Conservation (phyloP, 257 asterid species). For the Mentha longifolia region DNA sequence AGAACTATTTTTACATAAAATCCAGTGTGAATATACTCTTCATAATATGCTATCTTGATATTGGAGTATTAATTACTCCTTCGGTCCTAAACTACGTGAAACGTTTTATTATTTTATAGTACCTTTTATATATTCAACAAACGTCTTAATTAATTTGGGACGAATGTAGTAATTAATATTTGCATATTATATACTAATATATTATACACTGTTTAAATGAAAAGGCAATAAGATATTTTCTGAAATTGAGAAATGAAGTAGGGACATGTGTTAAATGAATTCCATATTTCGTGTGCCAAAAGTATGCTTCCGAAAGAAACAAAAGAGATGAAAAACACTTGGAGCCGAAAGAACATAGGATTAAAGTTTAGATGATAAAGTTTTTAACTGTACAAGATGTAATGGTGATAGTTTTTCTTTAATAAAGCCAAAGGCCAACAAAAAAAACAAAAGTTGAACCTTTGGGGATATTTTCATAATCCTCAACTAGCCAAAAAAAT, state of each 20-base stretch:
- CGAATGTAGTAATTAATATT: too few relatives aligned
- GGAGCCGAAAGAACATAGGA: neutral
- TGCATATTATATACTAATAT: too few relatives aligned
- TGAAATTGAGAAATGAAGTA: neutral
- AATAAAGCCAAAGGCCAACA: neutral
- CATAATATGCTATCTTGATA: neutral
- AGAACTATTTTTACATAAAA: too few relatives aligned
- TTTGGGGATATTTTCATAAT: neutral
- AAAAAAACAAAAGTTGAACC: neutral
- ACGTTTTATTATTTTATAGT: too few relatives aligned
- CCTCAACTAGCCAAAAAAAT: too few relatives aligned
- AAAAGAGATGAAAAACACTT: neutral
- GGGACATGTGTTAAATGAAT: too few relatives aligned
- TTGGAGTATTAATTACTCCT: too few relatives aligned
- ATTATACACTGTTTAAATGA: neutral
- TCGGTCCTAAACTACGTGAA: too few relatives aligned
- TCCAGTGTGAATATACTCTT: neutral
- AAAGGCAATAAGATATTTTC: neutral
- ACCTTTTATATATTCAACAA: too few relatives aligned
- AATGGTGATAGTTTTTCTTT: neutral
- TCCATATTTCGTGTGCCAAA: neutral
- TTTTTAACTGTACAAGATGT: neutral
- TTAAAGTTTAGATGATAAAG: constrained; percentile 1
- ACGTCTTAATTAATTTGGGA: too few relatives aligned
- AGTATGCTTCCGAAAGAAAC: neutral